Evolutionary conservation across 2,329 filamentous ascomycete species (phyloP).

Genomic region (Fusarium nanum): DNA sequence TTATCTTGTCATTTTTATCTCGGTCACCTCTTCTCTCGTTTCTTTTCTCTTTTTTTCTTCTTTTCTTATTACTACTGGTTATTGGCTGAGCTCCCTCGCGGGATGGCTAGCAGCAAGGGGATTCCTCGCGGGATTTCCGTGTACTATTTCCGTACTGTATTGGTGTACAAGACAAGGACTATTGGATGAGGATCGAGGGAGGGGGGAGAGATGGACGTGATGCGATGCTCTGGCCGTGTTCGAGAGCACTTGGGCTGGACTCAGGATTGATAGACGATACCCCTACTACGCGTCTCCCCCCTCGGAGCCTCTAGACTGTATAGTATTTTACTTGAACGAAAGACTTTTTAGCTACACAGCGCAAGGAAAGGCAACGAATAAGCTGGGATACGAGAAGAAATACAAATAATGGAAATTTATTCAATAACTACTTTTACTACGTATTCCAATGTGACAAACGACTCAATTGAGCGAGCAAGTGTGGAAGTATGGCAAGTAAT

Average conservation of each 20-base stretch:
- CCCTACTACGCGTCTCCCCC: constrained; percentile 41
- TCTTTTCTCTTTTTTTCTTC: constrained; percentile 25
- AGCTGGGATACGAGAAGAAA: constrained; percentile 28
- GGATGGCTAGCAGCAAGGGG: constrained; percentile 36
- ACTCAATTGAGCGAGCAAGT: background rate
- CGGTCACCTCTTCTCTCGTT: constrained; percentile 35
- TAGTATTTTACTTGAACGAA: constrained; percentile 42
- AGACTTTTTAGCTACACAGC: constrained; percentile 45
- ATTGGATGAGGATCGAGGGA: constrained; percentile 35
- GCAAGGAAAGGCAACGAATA: constrained; percentile 26
- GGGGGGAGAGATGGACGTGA: constrained; percentile 35
- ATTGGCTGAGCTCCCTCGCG: constrained; percentile 35
- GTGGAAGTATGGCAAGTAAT: background rate
- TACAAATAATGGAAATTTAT: constrained; percentile 28
- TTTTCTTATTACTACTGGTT: constrained; percentile 24
- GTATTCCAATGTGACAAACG: background rate
- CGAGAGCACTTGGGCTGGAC: constrained; percentile 49
- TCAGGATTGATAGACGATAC: constrained; percentile 51
- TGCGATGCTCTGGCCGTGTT: constrained; percentile 37
- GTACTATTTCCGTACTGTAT: constrained; percentile 43
- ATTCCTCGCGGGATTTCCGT: constrained; percentile 33
- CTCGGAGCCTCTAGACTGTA: constrained; percentile 45
- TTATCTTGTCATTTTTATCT: constrained; percentile 21
- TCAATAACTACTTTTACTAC: background rate
- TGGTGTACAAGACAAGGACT: constrained; percentile 45